phyloP scores from a whole-genome alignment of 2,329 filamentous ascomycete genomes.

The Neonectria ditissima region DNA sequence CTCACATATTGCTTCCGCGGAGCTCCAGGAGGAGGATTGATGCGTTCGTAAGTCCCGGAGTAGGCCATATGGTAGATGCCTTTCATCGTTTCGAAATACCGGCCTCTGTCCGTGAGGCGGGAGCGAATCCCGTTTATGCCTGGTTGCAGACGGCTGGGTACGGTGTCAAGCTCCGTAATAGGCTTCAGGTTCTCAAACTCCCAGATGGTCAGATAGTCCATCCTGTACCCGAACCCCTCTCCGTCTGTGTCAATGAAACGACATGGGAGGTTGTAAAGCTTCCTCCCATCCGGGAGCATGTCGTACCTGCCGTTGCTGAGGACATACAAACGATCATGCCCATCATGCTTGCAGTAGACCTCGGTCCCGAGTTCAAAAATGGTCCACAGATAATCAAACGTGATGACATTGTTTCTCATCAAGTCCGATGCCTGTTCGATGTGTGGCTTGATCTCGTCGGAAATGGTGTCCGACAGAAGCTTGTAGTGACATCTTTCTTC shows the following conservation, averaged over 20 bases:
- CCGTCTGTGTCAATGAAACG: conserved; percentile 24
- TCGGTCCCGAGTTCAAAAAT: conserved; percentile 15
- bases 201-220: not conserved
- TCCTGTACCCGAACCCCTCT: conserved; percentile 5
- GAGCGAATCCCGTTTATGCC: too few relatives aligned
- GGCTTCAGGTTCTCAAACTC: conserved; percentile 13
- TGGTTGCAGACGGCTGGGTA: not conserved
- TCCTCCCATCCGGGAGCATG: not conserved
- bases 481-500: conserved; percentile 5
- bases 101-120: too few relatives aligned
- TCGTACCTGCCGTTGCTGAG: not conserved
- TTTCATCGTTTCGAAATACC: too few relatives aligned
- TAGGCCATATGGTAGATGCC: too few relatives aligned
- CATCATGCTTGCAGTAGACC: conserved; percentile 11
- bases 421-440: conserved; percentile 19
- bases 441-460: conserved; percentile 13
- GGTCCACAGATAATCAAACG: conserved; percentile 24
- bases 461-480: conserved; percentile 12
- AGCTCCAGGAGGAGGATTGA: too few relatives aligned
- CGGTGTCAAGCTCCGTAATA: not conserved
- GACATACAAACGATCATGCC: conserved; percentile 7
- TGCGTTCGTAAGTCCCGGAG: too few relatives aligned
- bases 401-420: conserved; percentile 8
- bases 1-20: too few relatives aligned
- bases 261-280: conserved; percentile 2